Evolutionary conservation across 768 basidiomycete species (phyloP).

Genomic region (Tylopilus subfusipes): DNA sequence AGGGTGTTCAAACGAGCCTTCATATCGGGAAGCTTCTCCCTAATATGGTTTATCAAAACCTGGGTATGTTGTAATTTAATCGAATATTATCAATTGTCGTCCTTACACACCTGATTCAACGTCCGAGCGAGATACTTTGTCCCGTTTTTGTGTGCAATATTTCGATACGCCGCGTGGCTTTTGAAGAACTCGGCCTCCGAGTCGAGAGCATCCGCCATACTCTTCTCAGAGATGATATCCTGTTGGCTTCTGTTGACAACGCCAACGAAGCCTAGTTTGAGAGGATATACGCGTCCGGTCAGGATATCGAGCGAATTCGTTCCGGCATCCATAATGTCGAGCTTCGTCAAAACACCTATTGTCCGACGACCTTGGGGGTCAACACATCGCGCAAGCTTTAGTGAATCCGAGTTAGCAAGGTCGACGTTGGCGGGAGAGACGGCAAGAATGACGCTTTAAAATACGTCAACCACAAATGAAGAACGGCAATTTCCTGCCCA

Average conservation of each 20-base stretch:
- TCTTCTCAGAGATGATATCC: slow-evolving; percentile 88
- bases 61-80: slow-evolving; percentile 23
- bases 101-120: slow-evolving; percentile 73
- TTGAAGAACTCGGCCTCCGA: slow-evolving; percentile 90
- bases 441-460: slow-evolving; percentile 83
- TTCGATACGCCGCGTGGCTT: slow-evolving; percentile 86
- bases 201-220: slow-evolving; percentile 78
- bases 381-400: slow-evolving; percentile 93
- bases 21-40: slow-evolving; percentile 99
- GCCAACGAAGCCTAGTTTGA: slow-evolving; percentile 97
- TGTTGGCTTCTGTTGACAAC: slow-evolving; percentile 97
- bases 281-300: slow-evolving; percentile 94
- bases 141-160: slow-evolving; percentile 97
- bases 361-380: slow-evolving; percentile 96
- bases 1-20: slow-evolving; percentile 96
- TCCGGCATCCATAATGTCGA: slow-evolving; percentile 99
- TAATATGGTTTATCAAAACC: slow-evolving; percentile 96
- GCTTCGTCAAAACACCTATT: slow-evolving; percentile 93
- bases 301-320: slow-evolving; percentile 96
- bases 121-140: slow-evolving; percentile 92
- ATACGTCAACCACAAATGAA: slow-evolving; percentile 4
- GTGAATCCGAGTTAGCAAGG: slow-evolving; percentile 95
- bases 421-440: slow-evolving; percentile 98
- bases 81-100: neutral
- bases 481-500: slow-evolving; percentile 32